Base-by-base conservation (phyloP, 768 basidiomycete species). In the Cubamyces lactineus region DNA sequence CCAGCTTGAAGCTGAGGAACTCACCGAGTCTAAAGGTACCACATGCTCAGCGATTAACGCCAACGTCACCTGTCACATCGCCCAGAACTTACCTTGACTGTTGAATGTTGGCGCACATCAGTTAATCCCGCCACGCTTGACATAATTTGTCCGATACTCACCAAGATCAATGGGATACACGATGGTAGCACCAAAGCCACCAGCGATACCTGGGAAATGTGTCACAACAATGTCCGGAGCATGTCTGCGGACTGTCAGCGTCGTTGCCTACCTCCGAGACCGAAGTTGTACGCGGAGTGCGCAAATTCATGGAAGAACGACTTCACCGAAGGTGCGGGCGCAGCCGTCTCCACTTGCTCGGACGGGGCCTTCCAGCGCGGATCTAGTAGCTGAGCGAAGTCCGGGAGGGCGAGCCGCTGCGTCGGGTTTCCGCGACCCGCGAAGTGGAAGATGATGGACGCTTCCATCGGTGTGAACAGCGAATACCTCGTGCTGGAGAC, bases 371-470 rank as follows among this genome's bases (percentile, higher is more conserved):
- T 81, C 94, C 94, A 96, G 64, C 87, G 87, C 16, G 96, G 92
- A 72, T 98, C 96, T 56, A 98, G 77, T 23, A 98, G 76, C 69
- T 96, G 93, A 19, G 88, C 93, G 75, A 99, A 99, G 74, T 99
- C 97, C 46, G 92, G 76, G 41, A 96, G 76, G 11, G 94, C 85
- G 53, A 99, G 82, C 21, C 94, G 84, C 69, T 88, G 85, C 49
- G 79, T 78, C 3, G 79, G 77, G 47, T 80, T 78, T 15, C 95
- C 96, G 49, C 94, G 85, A 13, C 92, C 88, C 26, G 95, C 95
- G 77, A 98, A 98, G 75, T 99, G 96, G 79, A 98, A 99, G 70
- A 99, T 88, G 70, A 98, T 97, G 55, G 90, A 86, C n/a, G 91
- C 94, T 75, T 98, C 96, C 92, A 98, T 96, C 4, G 96, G 96